These are phyloP conservation scores for Singerocomus inundabilis DNA, from an alignment of 1,284 basidiomycete species.

Conservation along the genomic window DNA sequence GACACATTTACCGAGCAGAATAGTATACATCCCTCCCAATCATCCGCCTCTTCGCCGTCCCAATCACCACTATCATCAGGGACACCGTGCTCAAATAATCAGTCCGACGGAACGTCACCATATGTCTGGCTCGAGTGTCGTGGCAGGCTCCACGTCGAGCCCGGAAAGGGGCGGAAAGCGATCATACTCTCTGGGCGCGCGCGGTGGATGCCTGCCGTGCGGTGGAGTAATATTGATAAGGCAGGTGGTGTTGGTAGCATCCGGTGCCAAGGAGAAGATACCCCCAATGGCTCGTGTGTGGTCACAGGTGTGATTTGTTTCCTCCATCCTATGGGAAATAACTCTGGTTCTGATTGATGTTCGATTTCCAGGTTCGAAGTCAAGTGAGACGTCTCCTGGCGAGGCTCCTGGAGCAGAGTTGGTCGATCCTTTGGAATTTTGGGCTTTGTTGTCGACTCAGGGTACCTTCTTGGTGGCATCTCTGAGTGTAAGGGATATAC, in stretches of 20 bases:
- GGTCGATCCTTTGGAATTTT: constrained; percentile 44
- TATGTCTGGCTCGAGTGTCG: constrained; percentile 87
- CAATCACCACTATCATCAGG: constrained; percentile 6
- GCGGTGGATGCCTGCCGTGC: constrained; percentile 61
- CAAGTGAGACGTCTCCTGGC: constrained; percentile 3
- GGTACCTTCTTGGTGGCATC: constrained; percentile 56
- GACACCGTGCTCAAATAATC: neutral
- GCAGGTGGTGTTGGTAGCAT: constrained; percentile 45
- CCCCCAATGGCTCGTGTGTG: neutral
- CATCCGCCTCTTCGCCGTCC: neutral
- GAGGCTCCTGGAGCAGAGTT: constrained; percentile 2
- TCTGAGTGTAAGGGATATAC: constrained; percentile 48
- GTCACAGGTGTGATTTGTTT: constrained; percentile 15
- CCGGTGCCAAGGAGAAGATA: neutral
- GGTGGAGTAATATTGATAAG: constrained; percentile 55
- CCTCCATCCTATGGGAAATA: neutral
- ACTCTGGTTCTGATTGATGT: neutral
- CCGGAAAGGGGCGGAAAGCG: constrained; percentile 87
- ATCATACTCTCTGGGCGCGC: constrained; percentile 80
- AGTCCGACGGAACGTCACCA: constrained; percentile 34
- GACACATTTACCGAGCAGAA: neutral
- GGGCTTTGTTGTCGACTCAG: constrained; percentile 52
- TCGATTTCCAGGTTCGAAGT: constrained; percentile 10
- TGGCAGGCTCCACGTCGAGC: constrained; percentile 84
- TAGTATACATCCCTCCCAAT: neutral